Conservation (phyloP, 371 early-diverging fungal species). For the Haplosporangium sp. region DNA sequence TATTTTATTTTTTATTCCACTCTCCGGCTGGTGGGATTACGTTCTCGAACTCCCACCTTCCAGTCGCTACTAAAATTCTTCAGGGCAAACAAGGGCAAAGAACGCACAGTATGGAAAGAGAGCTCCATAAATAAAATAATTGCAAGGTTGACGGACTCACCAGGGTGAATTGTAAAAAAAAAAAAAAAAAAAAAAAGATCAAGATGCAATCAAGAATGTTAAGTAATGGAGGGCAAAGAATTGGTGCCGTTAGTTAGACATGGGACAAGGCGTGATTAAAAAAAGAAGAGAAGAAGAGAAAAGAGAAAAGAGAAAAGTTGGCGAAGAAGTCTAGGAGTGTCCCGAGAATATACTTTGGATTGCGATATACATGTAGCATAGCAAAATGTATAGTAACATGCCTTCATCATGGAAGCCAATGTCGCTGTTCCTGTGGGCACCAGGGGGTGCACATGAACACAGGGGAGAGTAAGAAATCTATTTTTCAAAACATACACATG, state of each 20-base stretch:
- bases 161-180: not conserved
- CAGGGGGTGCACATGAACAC: not conserved
- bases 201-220: not conserved
- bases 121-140: too few species aligned
- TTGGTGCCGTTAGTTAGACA: not conserved
- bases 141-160: not conserved
- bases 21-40: conserved; percentile 3
- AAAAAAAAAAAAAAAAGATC: not conserved
- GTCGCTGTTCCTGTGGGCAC: not conserved
- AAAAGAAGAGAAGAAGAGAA: not conserved
- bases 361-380: not conserved
- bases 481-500: not conserved
- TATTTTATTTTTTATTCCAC: conserved; percentile 2
- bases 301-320: conserved; percentile 2
- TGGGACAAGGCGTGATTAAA: not conserved
- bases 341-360: not conserved
- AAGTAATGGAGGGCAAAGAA: not conserved
- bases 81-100: too few species aligned
- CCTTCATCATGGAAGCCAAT: not conserved
- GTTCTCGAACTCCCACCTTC: conserved; percentile 16
- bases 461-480: not conserved
- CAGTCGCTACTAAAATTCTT: conserved; percentile 8
- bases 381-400: not conserved
- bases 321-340: conserved; percentile 6
- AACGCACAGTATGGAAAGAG: too few species aligned